Evolutionary conservation across 75 land plant species (phyloP).

Genomic region (Chamaecyparis obtusa): DNA sequence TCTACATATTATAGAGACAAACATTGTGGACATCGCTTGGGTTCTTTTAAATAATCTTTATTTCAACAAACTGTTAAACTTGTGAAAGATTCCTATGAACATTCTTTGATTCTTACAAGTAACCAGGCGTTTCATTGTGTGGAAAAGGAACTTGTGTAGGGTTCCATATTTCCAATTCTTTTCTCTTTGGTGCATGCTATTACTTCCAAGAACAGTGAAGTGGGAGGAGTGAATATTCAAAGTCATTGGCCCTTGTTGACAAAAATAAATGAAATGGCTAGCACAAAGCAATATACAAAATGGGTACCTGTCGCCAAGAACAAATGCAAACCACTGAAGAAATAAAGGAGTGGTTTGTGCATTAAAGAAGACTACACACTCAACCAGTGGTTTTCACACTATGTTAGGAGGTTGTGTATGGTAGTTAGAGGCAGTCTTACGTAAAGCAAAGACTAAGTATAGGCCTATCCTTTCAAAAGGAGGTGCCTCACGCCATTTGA

Average conservation of each 20-base stretch:
- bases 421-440: too few species aligned
- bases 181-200: conserved; percentile 9
- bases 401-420: too few species aligned
- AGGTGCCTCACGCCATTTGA: too few species aligned
- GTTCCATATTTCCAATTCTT: conserved; percentile 10
- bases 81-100: background rate
- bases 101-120: background rate
- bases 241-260: conserved; percentile 1
- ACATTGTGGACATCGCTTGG: conserved; percentile 6
- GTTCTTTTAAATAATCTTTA: conserved; percentile 5
- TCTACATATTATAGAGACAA: background rate
- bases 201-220: background rate
- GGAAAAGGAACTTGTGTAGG: conserved; percentile 4
- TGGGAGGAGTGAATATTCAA: background rate
- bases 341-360: too few species aligned
- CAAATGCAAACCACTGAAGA: too few species aligned
- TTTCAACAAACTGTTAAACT: background rate
- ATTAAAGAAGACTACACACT: too few species aligned
- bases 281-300: too few species aligned
- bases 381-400: too few species aligned
- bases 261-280: conserved; percentile 5
- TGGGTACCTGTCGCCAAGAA: too few species aligned
- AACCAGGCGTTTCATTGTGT: background rate
- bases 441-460: too few species aligned
- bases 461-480: too few species aligned